Evolutionary conservation across 805 yeast genomes (phyloP).

Genomic region (Blastobotrys americana): DNA sequence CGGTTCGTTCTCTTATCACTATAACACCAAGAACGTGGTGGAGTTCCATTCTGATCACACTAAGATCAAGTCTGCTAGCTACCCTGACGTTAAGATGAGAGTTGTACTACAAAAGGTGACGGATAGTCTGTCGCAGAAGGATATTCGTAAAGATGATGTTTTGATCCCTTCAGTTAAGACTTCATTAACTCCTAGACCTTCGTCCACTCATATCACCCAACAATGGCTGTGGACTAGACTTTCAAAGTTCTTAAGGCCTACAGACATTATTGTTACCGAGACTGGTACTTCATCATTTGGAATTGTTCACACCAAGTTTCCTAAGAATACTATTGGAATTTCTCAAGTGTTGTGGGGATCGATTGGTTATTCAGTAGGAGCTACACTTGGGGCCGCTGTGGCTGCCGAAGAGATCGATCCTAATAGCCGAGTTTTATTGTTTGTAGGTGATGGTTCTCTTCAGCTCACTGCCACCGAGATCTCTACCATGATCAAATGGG

Average conservation of each 20-base stretch:
- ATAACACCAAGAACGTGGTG: conserved; percentile 46
- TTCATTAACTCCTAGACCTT: conserved; percentile 45
- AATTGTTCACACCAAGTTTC: conserved; percentile 49
- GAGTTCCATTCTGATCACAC: conserved; percentile 52
- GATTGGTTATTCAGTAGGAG: conserved; percentile 58
- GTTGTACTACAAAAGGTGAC: conserved; percentile 30
- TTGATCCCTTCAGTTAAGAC: conserved; percentile 52
- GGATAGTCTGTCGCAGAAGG: conserved; percentile 3
- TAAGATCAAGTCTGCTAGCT: conserved; percentile 44
- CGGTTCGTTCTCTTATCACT: conserved; percentile 61
- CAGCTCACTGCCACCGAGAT: conserved; percentile 62
- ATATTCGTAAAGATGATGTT: conserved; percentile 27
- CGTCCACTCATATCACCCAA: conserved; percentile 34
- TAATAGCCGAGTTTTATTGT: conserved; percentile 45
- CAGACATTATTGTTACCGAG: conserved; percentile 54
- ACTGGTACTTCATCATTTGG: conserved; percentile 64
- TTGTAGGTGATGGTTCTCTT: conserved; percentile 64
- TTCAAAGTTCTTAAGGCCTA: conserved; percentile 44
- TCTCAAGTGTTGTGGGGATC: conserved; percentile 63
- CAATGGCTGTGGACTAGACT: conserved; percentile 46
- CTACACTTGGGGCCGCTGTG: conserved; percentile 54
- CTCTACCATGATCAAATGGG: conserved; percentile 49
- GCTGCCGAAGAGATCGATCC: conserved; percentile 46
- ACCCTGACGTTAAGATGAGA: conserved; percentile 50
- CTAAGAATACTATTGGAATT: conserved; percentile 44